phyloP scores from a whole-genome alignment of 1,284 basidiomycete genomes.

The Apiotrichum gamsii region DNA sequence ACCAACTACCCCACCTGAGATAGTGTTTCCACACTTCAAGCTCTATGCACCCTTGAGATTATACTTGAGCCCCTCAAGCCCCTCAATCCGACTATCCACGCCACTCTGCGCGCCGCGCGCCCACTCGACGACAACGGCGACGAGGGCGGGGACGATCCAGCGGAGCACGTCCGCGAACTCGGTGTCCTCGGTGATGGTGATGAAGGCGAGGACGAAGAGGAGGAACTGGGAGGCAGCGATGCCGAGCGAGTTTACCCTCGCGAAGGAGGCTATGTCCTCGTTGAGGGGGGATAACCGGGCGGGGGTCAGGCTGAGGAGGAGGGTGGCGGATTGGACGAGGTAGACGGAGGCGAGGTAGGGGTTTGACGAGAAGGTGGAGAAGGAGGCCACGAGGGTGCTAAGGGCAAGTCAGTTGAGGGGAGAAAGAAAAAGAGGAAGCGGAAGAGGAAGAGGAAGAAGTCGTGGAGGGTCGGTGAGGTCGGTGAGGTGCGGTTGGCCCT shows the following conservation, averaged over 20 bases:
- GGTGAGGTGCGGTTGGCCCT: neutral
- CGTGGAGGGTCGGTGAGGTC: constrained; percentile 7
- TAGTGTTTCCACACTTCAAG: neutral
- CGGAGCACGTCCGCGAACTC: constrained; percentile 19
- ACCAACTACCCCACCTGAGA: no score
- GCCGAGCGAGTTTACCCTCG: constrained; percentile 10
- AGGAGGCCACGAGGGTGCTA: no score
- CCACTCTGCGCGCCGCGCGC: constrained; percentile 29
- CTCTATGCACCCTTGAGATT: constrained; percentile 33
- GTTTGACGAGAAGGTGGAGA: no score
- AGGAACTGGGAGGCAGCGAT: constrained; percentile 22
- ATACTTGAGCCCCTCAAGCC: constrained; percentile 32
- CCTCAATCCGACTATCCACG: constrained; percentile 18
- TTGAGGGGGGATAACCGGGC: constrained; percentile 14
- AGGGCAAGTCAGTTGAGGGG: constrained; percentile 25
- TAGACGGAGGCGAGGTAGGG: no score
- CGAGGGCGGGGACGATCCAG: constrained; percentile 30
- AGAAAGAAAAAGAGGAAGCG: constrained; percentile 30
- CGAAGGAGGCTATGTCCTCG: no score
- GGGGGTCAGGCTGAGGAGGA: no score
- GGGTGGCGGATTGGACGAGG: no score
- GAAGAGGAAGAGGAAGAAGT: constrained; percentile 16
- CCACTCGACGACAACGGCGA: constrained; percentile 28
- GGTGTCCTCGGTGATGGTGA: neutral
- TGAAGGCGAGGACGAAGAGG: constrained; percentile 18